Percentiles rank a stretch among this genome's conserved stretches.
These are phyloP conservation scores for Rhytidiadelphus loreus DNA, from an alignment of 225 moss, liverwort and hornwort species.

Conservation along the genomic window DNA sequence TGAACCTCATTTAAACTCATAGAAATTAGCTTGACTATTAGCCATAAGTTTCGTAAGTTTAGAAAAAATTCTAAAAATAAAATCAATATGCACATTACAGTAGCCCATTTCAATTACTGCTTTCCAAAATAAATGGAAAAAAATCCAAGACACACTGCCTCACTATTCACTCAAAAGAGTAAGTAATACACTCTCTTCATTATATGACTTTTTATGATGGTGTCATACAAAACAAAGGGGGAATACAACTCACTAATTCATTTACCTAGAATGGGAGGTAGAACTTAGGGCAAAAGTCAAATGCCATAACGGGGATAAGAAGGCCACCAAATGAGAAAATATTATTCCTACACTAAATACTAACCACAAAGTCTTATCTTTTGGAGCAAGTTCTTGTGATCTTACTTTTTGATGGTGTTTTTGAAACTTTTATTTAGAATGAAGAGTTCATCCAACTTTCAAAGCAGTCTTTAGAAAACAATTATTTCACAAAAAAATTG, in stretches of 20 bases:
- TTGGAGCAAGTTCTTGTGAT: neutral
- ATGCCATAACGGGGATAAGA: accelerated
- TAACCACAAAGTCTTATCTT: accelerated
- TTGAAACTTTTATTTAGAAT: neutral
- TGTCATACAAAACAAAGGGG: neutral
- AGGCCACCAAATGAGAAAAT: neutral
- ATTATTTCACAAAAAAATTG: neutral
- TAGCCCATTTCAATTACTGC: neutral
- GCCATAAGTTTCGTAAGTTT: no score
- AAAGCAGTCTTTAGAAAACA: accelerated
- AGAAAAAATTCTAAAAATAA: no score
- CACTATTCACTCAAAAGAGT: neutral
- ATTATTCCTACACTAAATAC: neutral
- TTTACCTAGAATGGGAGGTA: accelerated
- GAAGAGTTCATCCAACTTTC: neutral
- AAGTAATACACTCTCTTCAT: no score
- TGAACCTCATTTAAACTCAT: no score
- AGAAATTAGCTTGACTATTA: no score
- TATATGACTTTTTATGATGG: neutral
- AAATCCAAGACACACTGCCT: neutral
- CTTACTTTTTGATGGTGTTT: neutral
- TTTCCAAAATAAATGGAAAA: neutral
- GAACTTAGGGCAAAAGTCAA: neutral
- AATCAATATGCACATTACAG: no score
- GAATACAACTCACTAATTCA: no score